Base-by-base conservation (phyloP, 1,139 yeast species). In the Hemisphaericaspora xylofermentans region DNA sequence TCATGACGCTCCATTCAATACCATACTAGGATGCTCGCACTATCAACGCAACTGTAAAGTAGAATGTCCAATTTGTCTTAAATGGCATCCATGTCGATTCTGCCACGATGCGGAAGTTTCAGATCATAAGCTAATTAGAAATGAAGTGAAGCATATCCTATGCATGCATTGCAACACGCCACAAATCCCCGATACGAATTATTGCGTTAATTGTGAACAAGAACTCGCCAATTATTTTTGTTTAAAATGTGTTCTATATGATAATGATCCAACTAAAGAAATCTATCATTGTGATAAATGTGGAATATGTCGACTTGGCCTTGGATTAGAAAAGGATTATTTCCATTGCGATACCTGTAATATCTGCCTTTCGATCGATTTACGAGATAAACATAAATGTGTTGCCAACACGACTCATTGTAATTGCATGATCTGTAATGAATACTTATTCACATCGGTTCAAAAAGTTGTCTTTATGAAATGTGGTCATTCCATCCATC, bases 401-500 rank as follows among this genome's bases (percentile, higher is more conserved):
- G 82, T 89, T 43, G 88, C 85, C 53, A 83, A 88, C 52, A 82
- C 95, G 5, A 88, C 96, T 1, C 94, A 86, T 58, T 85, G 95
- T 45, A 83, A 89, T 59, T 91, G 98, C 60, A 95, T 96, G 1
- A 88, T 91, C 28, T 91, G 98, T 63, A 88, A 86, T 45, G 97
- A 89, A 53, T 89, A 84, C 59, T 78, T 91, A 77, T 91, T 91
- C 59, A 85, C 89, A 6, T 84, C 94, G n/a, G 81, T 86, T 4
- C 77, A 74, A 54, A 84, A 89, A 22, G 95, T 89, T 31, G 95
- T 88, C 14, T 88, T 89, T 60, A 88, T 91, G 96, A 77, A 80
- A 38, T 91, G 98, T 63, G 97, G 97, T 3, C 98, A 91, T 63
- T 88, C 95, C 37, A 89, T 91, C 46, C 98, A 91, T 63, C 89